Base-by-base conservation (phyloP, 192 early-diverging fungal genomes). In the Entomortierella chlamydospora region DNA sequence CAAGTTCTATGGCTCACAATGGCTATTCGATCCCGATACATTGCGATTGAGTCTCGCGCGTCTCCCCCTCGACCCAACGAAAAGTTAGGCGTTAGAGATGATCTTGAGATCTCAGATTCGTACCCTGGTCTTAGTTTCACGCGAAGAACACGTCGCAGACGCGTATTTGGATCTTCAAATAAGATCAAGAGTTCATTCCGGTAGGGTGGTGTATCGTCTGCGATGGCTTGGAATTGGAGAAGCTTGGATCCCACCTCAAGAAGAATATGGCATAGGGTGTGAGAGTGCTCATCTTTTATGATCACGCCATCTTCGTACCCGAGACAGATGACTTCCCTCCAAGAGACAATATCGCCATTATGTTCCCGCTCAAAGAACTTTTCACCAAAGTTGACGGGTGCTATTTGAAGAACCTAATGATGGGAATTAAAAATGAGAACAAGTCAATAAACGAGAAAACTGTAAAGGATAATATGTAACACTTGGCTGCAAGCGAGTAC, bases 21-120 rank as follows among this genome's bases (percentile, higher is more conserved):
- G 13, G 39, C 73, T 25, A 77, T 68, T 28, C 73, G 50, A 43
- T 77, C 64, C 47, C 73, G 34, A 30, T 63, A 77, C 73, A 77
- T 77, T 25, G 45, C 41, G 8, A 77, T 61, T 29, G 73, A 77
- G 41, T 68, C 73, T 23, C 73, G 31, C 5, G 73, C 73, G 41
- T 77, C 65, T 13, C 73, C 72, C 12, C 72, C 72, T 33, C 64
- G 57, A 15, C 72, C 64, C 34, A 77, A 57, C 5, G 42, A 30
- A 39, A 68, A 51, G 34, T 60, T 57, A 22, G 31, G 52, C 20
- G 58, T 42, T 23, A 66, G 7, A 15, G 56, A 8, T 13, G 26
- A 26, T 15, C 72, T 47, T 15, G 64, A 65, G 5, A 11, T 20
- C 54, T 77, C 60, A 9, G 29, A 6, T 29, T 41, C 31, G 34